Percentiles rank a stretch among this genome's conserved stretches.
These are phyloP conservation scores for Mucor plumbeus DNA, from an alignment of 371 early-diverging fungal genomes.

Conservation along the genomic window DNA sequence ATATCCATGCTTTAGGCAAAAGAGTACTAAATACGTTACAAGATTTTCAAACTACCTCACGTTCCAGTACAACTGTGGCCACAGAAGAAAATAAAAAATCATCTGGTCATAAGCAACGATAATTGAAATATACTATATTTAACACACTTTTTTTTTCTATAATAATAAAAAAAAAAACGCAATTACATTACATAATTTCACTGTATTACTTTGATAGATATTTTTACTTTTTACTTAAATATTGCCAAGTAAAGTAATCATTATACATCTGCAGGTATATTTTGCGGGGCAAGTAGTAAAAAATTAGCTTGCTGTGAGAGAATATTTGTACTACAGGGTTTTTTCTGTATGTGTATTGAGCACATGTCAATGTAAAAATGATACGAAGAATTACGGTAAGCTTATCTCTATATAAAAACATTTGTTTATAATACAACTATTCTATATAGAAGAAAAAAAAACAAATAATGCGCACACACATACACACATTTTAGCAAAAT, in stretches of 20 bases:
- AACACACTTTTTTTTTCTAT: too few relatives aligned
- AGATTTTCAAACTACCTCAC: background rate
- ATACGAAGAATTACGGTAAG: background rate
- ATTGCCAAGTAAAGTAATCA: background rate
- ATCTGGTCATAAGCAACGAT: slow-evolving; percentile 13
- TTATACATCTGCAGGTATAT: background rate
- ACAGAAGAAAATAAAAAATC: slow-evolving; percentile 9
- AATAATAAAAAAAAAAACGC: background rate
- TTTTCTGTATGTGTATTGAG: background rate
- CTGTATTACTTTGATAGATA: slow-evolving; percentile 8
- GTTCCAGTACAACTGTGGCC: background rate
- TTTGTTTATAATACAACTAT: background rate
- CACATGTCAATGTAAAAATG: slow-evolving; percentile 7
- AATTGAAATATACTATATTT: background rate
- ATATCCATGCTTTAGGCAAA: slow-evolving; percentile 43
- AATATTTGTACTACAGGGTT: slow-evolving; percentile 2
- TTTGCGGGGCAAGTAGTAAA: background rate
- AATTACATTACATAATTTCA: background rate
- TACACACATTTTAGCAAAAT: too few relatives aligned
- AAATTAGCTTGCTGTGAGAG: background rate
- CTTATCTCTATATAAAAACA: background rate
- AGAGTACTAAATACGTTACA: slow-evolving; percentile 33
- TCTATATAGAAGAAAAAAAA: background rate
- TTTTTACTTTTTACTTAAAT: background rate
- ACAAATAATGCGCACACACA: background rate